Conservation (phyloP, 352 stramenopile genomes). For the Phytophthora uliginosa region DNA sequence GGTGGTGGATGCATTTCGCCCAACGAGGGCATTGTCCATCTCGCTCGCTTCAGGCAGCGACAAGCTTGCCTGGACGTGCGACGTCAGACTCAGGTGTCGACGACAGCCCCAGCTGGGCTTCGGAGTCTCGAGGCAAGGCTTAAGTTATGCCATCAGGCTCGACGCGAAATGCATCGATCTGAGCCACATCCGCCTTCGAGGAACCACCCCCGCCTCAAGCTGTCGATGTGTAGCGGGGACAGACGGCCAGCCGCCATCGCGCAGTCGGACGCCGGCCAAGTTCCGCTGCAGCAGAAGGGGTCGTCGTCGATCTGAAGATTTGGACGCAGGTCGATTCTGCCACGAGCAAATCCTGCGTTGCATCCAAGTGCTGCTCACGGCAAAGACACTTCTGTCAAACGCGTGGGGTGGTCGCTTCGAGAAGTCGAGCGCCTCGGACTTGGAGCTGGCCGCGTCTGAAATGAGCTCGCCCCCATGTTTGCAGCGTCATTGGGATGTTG, state of each 20-base stretch:
- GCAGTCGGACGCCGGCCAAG: slow-evolving; percentile 13
- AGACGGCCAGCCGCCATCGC: slow-evolving; percentile 9
- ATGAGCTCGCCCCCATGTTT: background rate
- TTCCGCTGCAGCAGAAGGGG: slow-evolving; percentile 31
- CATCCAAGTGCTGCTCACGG: slow-evolving; percentile 5
- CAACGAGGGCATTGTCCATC: background rate
- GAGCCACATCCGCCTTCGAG: slow-evolving; percentile 20
- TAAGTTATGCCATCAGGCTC: background rate
- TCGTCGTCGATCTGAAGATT: slow-evolving; percentile 28
- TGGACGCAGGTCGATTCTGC: slow-evolving; percentile 19
- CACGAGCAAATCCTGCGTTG: slow-evolving; percentile 22
- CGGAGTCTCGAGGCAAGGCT: slow-evolving; percentile 2
- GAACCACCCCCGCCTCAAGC: slow-evolving; percentile 39
- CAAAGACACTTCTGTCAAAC: slow-evolving; percentile 2
- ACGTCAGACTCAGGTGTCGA: slow-evolving; percentile 23
- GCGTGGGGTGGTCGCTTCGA: background rate
- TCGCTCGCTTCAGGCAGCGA: background rate
- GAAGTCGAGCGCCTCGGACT: background rate
- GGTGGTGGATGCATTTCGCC: background rate
- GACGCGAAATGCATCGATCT: slow-evolving; percentile 3
- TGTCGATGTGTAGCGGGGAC: slow-evolving; percentile 17
- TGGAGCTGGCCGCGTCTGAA: background rate
- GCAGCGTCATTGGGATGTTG: background rate
- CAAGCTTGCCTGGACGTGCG: background rate
- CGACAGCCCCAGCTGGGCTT: slow-evolving; percentile 24